These are phyloP conservation scores for Clarkia xantiana DNA, from an alignment of 345 rosid species.

Conservation along the genomic window DNA sequence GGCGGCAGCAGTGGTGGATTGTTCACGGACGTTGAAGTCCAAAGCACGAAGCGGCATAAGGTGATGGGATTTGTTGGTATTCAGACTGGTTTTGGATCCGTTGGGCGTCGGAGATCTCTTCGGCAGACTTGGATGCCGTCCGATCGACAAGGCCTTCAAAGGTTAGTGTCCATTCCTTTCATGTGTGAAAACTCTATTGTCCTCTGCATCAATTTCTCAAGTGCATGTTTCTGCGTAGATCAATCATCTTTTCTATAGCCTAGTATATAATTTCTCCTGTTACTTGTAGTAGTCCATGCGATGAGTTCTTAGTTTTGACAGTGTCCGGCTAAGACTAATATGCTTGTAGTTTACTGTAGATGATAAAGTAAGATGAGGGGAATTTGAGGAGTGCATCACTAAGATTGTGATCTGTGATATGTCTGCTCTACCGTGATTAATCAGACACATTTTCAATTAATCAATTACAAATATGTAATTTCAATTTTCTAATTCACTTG, in stretches of 20 bases:
- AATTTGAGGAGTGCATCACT: too few species aligned
- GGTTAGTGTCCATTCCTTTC: conserved; percentile 18
- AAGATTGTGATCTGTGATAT: too few species aligned
- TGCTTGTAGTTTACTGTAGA: too few species aligned
- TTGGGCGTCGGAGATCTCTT: conserved; percentile 38
- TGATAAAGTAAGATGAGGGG: too few species aligned
- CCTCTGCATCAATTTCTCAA: neutral
- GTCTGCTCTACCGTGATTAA: too few species aligned
- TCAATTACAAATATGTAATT: neutral
- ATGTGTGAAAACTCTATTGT: neutral
- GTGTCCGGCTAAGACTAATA: too few species aligned
- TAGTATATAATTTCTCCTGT: too few species aligned
- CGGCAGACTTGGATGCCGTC: conserved; percentile 72
- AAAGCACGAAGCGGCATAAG: conserved; percentile 35
- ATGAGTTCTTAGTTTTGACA: too few species aligned
- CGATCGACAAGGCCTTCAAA: conserved; percentile 50
- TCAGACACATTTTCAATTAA: too few species aligned
- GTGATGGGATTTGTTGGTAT: conserved; percentile 70
- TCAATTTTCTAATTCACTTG: neutral
- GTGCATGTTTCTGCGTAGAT: neutral
- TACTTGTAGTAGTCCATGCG: too few species aligned
- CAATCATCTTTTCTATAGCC: too few species aligned
- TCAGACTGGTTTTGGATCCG: conserved; percentile 53
- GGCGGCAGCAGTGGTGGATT: conserved; percentile 19
- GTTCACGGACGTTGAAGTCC: neutral